Evolutionary conservation across 2,329 filamentous ascomycete species (phyloP).

Genomic region (Calonectria pseudoturangicola): DNA sequence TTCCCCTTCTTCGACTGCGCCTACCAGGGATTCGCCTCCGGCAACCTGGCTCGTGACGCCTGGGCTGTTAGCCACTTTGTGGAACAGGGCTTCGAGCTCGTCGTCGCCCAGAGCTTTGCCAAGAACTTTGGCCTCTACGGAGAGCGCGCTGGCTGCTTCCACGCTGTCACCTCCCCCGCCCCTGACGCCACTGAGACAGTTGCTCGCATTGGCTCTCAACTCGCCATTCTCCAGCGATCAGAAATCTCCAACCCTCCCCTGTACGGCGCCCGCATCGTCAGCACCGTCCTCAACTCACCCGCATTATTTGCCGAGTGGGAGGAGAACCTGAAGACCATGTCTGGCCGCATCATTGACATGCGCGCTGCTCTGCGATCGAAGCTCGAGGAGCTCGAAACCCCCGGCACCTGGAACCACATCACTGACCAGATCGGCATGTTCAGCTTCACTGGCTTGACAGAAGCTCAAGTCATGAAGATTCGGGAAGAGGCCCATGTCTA

Average conservation of each 20-base stretch:
- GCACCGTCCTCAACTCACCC: constrained; percentile 87
- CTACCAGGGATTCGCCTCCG: constrained; percentile 98
- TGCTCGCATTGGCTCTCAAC: constrained; percentile 85
- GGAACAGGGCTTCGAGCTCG: constrained; percentile 91
- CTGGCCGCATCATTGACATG: constrained; percentile 95
- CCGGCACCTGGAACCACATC: constrained; percentile 96
- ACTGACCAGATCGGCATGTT: constrained; percentile 99
- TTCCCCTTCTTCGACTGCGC: constrained; percentile 99
- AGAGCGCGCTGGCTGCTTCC: constrained; percentile 96
- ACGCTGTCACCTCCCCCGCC: constrained; percentile 87
- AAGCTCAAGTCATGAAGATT: constrained; percentile 83
- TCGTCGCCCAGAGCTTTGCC: constrained; percentile 94
- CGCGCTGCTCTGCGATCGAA: constrained; percentile 84
- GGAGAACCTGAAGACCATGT: constrained; percentile 93
- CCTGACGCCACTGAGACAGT: constrained; percentile 78
- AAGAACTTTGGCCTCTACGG: constrained; percentile 99
- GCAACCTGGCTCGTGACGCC: constrained; percentile 88
- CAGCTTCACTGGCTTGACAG: constrained; percentile 88
- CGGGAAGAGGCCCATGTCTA: constrained; percentile 85
- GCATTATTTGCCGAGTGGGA: constrained; percentile 93
- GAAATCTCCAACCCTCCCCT: constrained; percentile 98
- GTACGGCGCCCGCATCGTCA: constrained; percentile 93
- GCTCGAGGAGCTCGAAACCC: constrained; percentile 89
- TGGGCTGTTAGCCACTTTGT: constrained; percentile 97
- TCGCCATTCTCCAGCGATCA: constrained; percentile 94